Base-by-base conservation (phyloP, 257 asterid species). In the Penstemon barbatus region DNA sequence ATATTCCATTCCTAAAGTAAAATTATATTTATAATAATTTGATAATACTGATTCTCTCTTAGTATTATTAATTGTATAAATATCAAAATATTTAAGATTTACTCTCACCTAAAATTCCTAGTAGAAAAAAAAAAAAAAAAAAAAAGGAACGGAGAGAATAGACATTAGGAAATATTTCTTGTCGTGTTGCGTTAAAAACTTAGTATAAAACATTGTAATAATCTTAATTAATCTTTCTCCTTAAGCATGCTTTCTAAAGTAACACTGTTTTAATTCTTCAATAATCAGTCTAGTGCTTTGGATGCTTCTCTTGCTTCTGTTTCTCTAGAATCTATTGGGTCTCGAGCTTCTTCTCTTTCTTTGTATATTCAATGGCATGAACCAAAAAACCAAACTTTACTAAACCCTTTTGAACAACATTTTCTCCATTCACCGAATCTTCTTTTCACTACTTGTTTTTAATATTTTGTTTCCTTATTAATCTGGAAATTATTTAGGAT, bases 281-380 rank as follows among this genome's bases (percentile, higher is more conserved):
- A 6, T 49, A 9, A 9, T 49, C n/a, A 3, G 54, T 15, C 38
- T 53, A 12, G 61, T 71, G 75, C 87, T 66, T 83, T 68, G 80
- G 79, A 78, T 81, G 80, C 80, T 77, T 45, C 49, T 73, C 52
- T n/a, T 38, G 36, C 68, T 63, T 45, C 49, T 73, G 51, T n/a
- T 38, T 49, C 68, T 63, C 10, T 5, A 36, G 46, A 15, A 15
- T 15, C 18, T 71, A 75, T 77, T 49, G 83, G 77, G 69, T 49
- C 59, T 70, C 55, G 79, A 74, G 82, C 82, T 78, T 61, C 66
- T 45, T 36, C 77, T 49, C 72, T 65, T 70, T 65, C 59, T 48
- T 6, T 49, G 48, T 65, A 63, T 74, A 40, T 57, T 68, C 8
- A 13, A 25, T 53, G 42, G 56, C 71, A 70, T 52, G 45, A 63